A percentile compares a stretch with the other conserved stretches of the same genome.
Conservation (phyloP, 1,284 basidiomycete genomes). For the Golubevia pallescens region DNA sequence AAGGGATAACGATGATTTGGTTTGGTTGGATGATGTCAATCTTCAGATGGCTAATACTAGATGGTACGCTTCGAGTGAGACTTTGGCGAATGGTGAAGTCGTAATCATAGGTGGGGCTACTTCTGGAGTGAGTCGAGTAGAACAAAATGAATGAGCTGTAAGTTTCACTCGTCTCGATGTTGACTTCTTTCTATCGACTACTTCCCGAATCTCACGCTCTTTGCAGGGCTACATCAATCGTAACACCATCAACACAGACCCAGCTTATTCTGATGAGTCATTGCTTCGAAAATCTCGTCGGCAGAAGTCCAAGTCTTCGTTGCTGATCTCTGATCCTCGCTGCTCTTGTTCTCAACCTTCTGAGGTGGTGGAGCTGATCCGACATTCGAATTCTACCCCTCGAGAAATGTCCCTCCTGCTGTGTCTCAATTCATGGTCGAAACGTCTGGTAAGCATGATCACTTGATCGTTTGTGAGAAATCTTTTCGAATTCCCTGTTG, state of each 20-base stretch:
- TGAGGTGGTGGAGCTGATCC: conserved; percentile 37
- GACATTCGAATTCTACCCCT: conserved; percentile 60
- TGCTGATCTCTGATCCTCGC: conserved; percentile 6
- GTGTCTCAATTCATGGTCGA: conserved; percentile 37
- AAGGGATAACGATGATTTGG: conserved; percentile 4
- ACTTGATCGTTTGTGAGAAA: background rate
- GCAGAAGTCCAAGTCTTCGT: background rate
- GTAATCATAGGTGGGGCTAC: conserved; percentile 53
- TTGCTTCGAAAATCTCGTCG: too few relatives aligned
- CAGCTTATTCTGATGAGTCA: conserved; percentile 23
- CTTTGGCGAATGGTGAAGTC: conserved; percentile 51
- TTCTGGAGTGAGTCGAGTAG: conserved; percentile 31
- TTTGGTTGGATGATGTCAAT: conserved; percentile 39
- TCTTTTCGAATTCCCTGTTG: conserved; percentile 1
- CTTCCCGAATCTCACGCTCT: too few relatives aligned
- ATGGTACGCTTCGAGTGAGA: conserved; percentile 62
- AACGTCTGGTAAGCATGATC: conserved; percentile 26
- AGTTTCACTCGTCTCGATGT: too few relatives aligned
- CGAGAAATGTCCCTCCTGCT: conserved; percentile 1
- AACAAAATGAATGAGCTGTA: too few relatives aligned
- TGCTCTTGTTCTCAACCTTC: too few relatives aligned
- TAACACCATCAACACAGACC: conserved; percentile 54
- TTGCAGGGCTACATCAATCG: conserved; percentile 53
- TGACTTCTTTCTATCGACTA: too few relatives aligned
- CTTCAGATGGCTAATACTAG: conserved; percentile 32